Evolutionary conservation across 1,139 yeast genomes (phyloP).

Genomic region (Diutina ranongensis): DNA sequence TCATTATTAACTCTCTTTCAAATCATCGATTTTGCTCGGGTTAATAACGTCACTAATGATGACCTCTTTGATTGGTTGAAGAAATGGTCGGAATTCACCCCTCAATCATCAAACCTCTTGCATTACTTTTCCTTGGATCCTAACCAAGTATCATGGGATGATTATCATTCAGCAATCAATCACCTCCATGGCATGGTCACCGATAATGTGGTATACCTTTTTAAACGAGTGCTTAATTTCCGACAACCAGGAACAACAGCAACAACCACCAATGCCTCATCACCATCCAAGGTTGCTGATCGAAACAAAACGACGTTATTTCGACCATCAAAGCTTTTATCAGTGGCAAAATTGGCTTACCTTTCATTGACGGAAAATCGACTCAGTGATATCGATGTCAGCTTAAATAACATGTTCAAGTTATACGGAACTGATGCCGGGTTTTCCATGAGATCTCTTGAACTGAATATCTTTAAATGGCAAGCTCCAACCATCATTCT

Average conservation of each 20-base stretch:
- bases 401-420: slow-evolving; percentile 34
- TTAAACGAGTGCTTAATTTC: not conserved
- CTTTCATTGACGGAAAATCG: not conserved
- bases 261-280: not conserved
- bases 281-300: not conserved
- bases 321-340: not conserved
- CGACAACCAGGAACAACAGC: not conserved
- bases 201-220: not conserved
- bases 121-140: not conserved
- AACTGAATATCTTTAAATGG: slow-evolving; percentile 82
- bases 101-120: not conserved
- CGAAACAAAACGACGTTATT: not conserved
- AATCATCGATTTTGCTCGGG: not conserved
- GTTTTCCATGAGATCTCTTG: slow-evolving; percentile 78
- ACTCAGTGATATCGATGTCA: not conserved
- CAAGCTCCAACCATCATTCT: slow-evolving; percentile 71
- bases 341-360: not conserved
- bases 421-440: slow-evolving; percentile 71
- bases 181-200: not conserved
- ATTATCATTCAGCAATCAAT: not conserved
- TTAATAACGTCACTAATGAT: not conserved
- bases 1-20: not conserved
- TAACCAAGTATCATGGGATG: not conserved
- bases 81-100: not conserved
- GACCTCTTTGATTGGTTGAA: not conserved